A percentile compares a stretch with the other conserved stretches of the same genome.
phyloP scores from a whole-genome alignment of 306 rosid species.

The Quercus rubra region DNA sequence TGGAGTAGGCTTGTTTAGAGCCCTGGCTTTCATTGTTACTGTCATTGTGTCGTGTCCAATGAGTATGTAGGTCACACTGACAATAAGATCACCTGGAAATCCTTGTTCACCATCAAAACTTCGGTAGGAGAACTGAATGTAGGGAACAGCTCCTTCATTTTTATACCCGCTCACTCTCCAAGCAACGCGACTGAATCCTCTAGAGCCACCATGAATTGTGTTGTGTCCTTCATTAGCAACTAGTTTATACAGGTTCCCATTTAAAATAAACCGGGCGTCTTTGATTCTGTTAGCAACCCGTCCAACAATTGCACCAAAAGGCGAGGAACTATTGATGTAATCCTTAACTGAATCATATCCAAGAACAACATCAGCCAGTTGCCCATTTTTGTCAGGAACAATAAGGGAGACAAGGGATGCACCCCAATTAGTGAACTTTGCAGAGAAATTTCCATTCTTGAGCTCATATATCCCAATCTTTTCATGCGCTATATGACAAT shows the following conservation, averaged over 20 bases:
- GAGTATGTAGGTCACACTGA: conserved; percentile 55
- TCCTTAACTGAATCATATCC: conserved; percentile 64
- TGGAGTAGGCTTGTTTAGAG: conserved; percentile 80
- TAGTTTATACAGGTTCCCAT: conserved; percentile 59
- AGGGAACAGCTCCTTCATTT: conserved; percentile 41
- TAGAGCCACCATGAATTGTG: conserved; percentile 73
- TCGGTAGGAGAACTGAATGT: conserved; percentile 55
- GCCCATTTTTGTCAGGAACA: conserved; percentile 26
- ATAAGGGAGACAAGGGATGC: too few relatives aligned
- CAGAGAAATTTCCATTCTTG: too few relatives aligned
- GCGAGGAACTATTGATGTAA: conserved; percentile 9
- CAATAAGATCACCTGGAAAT: conserved; percentile 73
- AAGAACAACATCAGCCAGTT: conserved; percentile 66
- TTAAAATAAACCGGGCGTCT: conserved; percentile 62
- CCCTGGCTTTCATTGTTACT: conserved; percentile 55
- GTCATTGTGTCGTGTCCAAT: conserved; percentile 33
- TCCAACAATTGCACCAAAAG: conserved; percentile 70
- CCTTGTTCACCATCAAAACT: conserved; percentile 87
- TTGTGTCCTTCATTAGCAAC: conserved; percentile 69
- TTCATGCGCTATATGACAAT: background rate
- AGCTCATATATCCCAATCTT: too few relatives aligned
- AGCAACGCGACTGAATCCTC: conserved; percentile 70
- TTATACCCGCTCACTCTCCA: conserved; percentile 60
- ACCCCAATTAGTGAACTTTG: too few relatives aligned
- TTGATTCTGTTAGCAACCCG: conserved; percentile 82